A percentile compares a stretch with the other conserved stretches of the same genome.
Conservation (phyloP, 75 land plant species). For the Cryptomeria japonica region DNA sequence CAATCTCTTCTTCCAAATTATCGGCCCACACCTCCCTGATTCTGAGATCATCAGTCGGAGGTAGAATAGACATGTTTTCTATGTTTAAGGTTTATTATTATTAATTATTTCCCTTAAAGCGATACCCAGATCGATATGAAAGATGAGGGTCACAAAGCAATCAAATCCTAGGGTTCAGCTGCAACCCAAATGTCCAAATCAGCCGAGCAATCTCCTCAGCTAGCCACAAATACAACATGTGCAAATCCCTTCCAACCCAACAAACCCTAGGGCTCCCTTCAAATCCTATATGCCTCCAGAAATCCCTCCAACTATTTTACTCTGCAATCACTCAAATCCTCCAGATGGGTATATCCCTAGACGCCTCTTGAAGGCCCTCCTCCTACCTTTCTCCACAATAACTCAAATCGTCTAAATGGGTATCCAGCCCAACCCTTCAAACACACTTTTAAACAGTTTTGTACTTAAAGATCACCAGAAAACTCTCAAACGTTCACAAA, state of each 20-base stretch:
- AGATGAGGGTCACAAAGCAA: not conserved
- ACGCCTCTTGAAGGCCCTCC: not conserved
- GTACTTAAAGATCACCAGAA: not conserved
- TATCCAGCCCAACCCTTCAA: not conserved
- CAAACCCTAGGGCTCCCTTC: not conserved
- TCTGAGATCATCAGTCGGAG: constrained; percentile 38
- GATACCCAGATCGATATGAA: not conserved
- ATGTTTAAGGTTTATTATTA: not conserved
- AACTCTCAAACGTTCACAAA: not conserved
- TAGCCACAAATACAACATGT: not conserved
- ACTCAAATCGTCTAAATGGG: not conserved
- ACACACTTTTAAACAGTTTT: not conserved
- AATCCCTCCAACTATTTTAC: not conserved
- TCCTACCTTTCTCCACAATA: not conserved
- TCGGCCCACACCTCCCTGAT: constrained; percentile 73
- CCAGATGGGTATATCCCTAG: not conserved
- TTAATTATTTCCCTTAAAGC: not conserved
- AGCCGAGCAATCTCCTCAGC: not conserved
- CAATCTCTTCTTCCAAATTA: constrained; percentile 64
- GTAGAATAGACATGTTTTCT: constrained; percentile 30
- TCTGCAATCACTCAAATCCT: not conserved
- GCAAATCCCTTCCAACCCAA: not conserved
- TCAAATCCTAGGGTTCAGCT: constrained; percentile 3
- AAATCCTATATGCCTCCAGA: not conserved
- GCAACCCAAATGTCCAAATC: not conserved